phyloP scores from a whole-genome alignment of 2,329 filamentous ascomycete genomes.

The Pseudocercospora fijiensis region DNA sequence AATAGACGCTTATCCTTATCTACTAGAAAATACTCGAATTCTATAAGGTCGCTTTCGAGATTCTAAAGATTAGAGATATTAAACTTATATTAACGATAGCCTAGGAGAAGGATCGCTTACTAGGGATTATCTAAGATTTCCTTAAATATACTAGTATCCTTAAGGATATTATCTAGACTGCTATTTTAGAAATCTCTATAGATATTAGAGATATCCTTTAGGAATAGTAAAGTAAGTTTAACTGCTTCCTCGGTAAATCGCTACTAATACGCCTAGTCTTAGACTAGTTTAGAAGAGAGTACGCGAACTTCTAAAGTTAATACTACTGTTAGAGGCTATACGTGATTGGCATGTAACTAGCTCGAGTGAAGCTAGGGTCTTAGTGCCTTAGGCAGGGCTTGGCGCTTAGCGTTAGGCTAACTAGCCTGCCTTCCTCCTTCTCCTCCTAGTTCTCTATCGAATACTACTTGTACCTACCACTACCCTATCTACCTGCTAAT shows the following conservation, averaged over 20 bases:
- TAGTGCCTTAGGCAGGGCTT: no score
- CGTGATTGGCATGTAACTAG: no score
- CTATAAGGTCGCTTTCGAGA: neutral
- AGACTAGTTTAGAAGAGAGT: neutral
- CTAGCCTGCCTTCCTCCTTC: no score
- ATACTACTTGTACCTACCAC: no score
- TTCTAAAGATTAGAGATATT: neutral
- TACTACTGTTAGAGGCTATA: no score
- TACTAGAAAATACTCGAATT: neutral
- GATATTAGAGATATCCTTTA: neutral
- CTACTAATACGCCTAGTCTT: neutral
- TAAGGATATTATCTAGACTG: neutral
- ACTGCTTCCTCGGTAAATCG: neutral
- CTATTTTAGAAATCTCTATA: neutral
- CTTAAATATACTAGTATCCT: neutral
- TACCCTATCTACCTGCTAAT: no score
- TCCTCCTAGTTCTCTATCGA: no score
- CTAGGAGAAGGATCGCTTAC: neutral
- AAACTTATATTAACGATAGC: neutral
- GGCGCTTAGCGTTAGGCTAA: no score
- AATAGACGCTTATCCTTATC: neutral
- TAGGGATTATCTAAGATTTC: neutral
- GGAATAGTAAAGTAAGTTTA: neutral
- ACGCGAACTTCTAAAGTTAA: neutral
- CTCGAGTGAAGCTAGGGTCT: no score